Evolutionary conservation across 352 stramenopile genomes (phyloP).

Genomic region (Saprolegnia parasitica): DNA sequence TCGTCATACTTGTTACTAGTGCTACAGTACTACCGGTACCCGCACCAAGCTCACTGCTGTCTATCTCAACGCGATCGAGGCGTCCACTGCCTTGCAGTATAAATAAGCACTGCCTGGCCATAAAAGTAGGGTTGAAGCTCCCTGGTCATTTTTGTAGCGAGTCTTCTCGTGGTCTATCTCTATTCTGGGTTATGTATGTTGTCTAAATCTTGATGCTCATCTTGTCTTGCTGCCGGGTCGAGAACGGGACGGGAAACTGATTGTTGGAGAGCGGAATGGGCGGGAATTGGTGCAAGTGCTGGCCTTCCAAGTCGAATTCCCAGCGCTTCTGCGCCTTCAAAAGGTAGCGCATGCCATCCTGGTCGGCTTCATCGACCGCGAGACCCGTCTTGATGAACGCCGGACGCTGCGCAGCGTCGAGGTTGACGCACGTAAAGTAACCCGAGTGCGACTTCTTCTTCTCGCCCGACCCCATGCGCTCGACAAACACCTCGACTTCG

Average conservation of each 20-base stretch:
- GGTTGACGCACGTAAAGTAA: slow-evolving; percentile 60
- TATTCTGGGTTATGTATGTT: background rate
- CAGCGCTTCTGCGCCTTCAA: slow-evolving; percentile 56
- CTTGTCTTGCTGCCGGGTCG: background rate
- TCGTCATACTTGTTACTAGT: too few species aligned
- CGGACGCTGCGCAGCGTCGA: slow-evolving; percentile 40
- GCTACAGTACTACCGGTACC: too few species aligned
- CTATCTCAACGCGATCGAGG: too few species aligned
- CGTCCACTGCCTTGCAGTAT: too few species aligned
- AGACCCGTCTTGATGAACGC: slow-evolving; percentile 48
- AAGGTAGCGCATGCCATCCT: slow-evolving; percentile 46
- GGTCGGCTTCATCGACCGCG: slow-evolving; percentile 42
- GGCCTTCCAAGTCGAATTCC: slow-evolving; percentile 51
- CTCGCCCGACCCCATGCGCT: slow-evolving; percentile 36
- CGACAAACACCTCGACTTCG: slow-evolving; percentile 56
- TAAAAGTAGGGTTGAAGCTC: too few species aligned
- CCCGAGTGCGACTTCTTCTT: slow-evolving; percentile 52
- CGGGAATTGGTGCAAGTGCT: slow-evolving; percentile 49
- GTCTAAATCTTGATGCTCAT: background rate
- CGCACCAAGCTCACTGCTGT: too few species aligned
- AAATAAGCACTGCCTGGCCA: too few species aligned
- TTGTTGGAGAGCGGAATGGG: slow-evolving; percentile 42
- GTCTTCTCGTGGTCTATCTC: too few species aligned
- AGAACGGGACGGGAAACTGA: background rate
- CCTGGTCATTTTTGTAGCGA: too few species aligned